A percentile compares a stretch with the other conserved stretches of the same genome.
phyloP scores from a whole-genome alignment of 495 filamentous ascomycete species.

The Penicillium roqueforti region DNA sequence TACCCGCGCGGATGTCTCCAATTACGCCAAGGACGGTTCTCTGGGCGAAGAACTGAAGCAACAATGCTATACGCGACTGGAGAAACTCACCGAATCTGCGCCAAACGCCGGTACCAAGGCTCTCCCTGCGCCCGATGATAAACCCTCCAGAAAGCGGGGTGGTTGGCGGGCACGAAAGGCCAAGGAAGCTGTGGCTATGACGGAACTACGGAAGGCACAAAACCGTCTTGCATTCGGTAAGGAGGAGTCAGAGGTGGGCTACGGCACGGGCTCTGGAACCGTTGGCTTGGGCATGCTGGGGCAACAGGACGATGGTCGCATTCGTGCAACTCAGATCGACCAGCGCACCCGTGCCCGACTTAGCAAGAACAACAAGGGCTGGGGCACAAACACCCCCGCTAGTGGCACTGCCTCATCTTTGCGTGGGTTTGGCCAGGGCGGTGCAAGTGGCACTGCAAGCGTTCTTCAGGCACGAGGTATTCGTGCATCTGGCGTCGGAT shows the following conservation, averaged over 20 bases:
- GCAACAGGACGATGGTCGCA: conserved; percentile 76
- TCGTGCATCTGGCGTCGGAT: conserved; percentile 69
- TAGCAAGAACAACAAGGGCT: conserved; percentile 92
- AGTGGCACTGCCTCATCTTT: conserved; percentile 67
- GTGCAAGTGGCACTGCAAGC: conserved; percentile 54
- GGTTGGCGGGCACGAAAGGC: conserved; percentile 88
- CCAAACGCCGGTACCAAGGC: conserved; percentile 85
- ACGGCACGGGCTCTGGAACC: conserved; percentile 80
- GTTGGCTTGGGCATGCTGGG: conserved; percentile 94
- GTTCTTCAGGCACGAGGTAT: conserved; percentile 70
- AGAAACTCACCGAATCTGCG: conserved; percentile 91
- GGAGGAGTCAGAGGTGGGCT: conserved; percentile 92
- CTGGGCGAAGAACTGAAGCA: conserved; percentile 78
- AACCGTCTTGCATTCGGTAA: conserved; percentile 96
- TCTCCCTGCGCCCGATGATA: conserved; percentile 91
- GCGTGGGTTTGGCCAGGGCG: conserved; percentile 67
- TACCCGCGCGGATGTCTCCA: conserved; percentile 83
- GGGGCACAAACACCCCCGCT: conserved; percentile 72
- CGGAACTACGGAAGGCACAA: conserved; percentile 91
- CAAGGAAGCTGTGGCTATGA: conserved; percentile 97
- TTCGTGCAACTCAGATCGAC: conserved; percentile 85
- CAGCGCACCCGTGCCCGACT: conserved; percentile 88
- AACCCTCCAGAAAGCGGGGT: conserved; percentile 88
- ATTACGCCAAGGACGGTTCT: conserved; percentile 74
- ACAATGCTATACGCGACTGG: conserved; percentile 80